phyloP scores from a whole-genome alignment of 2,329 filamentous ascomycete species.

The Catunica adiposa region DNA sequence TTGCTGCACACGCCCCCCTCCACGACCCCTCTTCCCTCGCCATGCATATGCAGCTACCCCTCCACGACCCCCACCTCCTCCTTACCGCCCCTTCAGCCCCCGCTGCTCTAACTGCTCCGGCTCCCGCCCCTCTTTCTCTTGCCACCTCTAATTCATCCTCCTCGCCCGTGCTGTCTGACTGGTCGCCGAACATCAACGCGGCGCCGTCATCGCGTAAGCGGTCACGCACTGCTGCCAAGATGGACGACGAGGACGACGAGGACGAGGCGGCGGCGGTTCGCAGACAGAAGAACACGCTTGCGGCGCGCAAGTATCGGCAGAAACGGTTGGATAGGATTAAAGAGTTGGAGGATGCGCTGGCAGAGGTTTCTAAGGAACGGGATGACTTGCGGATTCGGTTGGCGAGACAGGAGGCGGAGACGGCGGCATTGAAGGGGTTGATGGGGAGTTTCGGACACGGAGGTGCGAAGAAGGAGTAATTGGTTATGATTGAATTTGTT shows the following conservation, averaged over 20 bases:
- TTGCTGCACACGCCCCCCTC: conserved; percentile 6
- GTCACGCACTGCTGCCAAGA: conserved; percentile 3
- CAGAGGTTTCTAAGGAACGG: conserved; percentile 41
- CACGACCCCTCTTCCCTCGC: background rate
- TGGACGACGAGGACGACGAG: conserved; percentile 10
- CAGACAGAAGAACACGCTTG: conserved; percentile 51
- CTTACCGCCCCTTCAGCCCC: background rate
- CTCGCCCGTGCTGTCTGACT: background rate
- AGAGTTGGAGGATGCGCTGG: conserved; percentile 43
- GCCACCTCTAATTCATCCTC: background rate
- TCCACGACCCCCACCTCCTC: background rate
- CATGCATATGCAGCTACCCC: conserved; percentile 7
- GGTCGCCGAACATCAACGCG: background rate
- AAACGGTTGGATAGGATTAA: conserved; percentile 50
- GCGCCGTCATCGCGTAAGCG: conserved; percentile 5
- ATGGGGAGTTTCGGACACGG: conserved; percentile 17
- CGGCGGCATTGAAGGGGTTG: conserved; percentile 40
- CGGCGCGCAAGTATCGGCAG: conserved; percentile 55
- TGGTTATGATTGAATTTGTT: background rate
- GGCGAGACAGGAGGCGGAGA: conserved; percentile 48
- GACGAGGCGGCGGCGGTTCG: conserved; percentile 10
- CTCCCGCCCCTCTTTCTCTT: background rate
- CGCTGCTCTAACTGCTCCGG: too few species aligned
- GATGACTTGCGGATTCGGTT: conserved; percentile 47
- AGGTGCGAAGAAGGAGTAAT: background rate